Evolutionary conservation across 2,329 filamentous ascomycete species (phyloP).

Genomic region (Aaosphaeria pasadenensis): DNA sequence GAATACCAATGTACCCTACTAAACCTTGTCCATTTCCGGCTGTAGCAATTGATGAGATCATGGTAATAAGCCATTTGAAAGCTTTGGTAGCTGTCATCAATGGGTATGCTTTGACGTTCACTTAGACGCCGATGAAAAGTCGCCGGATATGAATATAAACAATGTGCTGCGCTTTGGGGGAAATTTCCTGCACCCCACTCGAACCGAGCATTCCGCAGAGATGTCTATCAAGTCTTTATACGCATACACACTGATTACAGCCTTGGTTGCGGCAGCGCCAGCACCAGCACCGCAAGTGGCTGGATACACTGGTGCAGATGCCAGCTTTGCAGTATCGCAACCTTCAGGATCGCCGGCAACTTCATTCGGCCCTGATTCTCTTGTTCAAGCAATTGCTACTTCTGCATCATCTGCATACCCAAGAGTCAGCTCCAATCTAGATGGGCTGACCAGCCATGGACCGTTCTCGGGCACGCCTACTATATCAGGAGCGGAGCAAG

Average conservation of each 20-base stretch:
- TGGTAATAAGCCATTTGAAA: slow-evolving; percentile 10
- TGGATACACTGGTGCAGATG: slow-evolving; percentile 46
- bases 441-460: slow-evolving; percentile 65
- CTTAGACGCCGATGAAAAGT: too few relatives aligned
- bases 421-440: slow-evolving; percentile 48
- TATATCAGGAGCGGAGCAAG: slow-evolving; percentile 66
- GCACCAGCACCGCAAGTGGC: slow-evolving; percentile 41
- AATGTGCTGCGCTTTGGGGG: too few relatives aligned
- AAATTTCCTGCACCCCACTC: background rate
- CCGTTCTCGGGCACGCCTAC: slow-evolving; percentile 65
- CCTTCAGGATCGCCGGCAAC: slow-evolving; percentile 35
- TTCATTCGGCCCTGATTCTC: slow-evolving; percentile 44
- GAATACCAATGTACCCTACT: too few relatives aligned
- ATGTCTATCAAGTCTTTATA: slow-evolving; percentile 37
- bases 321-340: slow-evolving; percentile 38
- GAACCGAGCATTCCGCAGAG: slow-evolving; percentile 15
- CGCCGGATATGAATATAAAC: too few relatives aligned
- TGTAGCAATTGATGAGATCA: slow-evolving; percentile 37
- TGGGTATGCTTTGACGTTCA: slow-evolving; percentile 2
- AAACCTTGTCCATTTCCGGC: slow-evolving; percentile 11
- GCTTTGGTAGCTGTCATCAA: slow-evolving; percentile 19
- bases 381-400: slow-evolving; percentile 31
- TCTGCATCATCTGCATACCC: slow-evolving; percentile 39
- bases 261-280: slow-evolving; percentile 32
- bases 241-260: slow-evolving; percentile 32